phyloP scores from a whole-genome alignment of 495 filamentous ascomycete species.

The Venustampulla echinocandica region DNA sequence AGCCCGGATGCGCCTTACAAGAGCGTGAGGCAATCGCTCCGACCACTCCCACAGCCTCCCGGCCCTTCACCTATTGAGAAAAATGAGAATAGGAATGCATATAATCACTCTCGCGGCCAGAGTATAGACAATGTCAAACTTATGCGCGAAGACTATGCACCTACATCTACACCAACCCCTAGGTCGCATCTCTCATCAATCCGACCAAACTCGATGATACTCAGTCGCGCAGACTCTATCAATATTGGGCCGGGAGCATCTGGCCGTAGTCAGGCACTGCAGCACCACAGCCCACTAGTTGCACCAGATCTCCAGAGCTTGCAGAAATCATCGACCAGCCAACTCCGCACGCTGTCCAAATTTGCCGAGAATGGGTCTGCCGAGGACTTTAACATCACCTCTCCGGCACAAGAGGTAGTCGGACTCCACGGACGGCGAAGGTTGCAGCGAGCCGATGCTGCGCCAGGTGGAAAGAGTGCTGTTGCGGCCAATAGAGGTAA shows the following conservation, averaged over 20 bases:
- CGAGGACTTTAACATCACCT: conserved; percentile 71
- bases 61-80: conserved; percentile 33
- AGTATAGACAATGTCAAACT: conserved; percentile 44
- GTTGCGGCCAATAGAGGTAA: conserved; percentile 32
- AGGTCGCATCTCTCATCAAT: conserved; percentile 22
- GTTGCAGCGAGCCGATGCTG: conserved; percentile 65
- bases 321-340: conserved; percentile 74
- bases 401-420: conserved; percentile 69
- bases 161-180: conserved; percentile 19
- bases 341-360: conserved; percentile 81
- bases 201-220: conserved; percentile 45
- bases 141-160: conserved; percentile 22
- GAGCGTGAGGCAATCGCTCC: conserved; percentile 64
- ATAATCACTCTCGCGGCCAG: conserved; percentile 27
- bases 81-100: conserved; percentile 3
- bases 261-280: conserved; percentile 34
- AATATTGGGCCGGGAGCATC: conserved; percentile 21
- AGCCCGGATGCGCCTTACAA: conserved; percentile 53
- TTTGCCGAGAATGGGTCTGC: conserved; percentile 65
- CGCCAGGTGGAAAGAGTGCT: conserved; percentile 35
- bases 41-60: conserved; percentile 66
- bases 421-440: conserved; percentile 77
- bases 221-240: conserved; percentile 43
- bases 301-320: conserved; percentile 69
- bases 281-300: conserved; percentile 42